phyloP scores from a whole-genome alignment of 306 rosid species.

The Begonia loranthoides region DNA sequence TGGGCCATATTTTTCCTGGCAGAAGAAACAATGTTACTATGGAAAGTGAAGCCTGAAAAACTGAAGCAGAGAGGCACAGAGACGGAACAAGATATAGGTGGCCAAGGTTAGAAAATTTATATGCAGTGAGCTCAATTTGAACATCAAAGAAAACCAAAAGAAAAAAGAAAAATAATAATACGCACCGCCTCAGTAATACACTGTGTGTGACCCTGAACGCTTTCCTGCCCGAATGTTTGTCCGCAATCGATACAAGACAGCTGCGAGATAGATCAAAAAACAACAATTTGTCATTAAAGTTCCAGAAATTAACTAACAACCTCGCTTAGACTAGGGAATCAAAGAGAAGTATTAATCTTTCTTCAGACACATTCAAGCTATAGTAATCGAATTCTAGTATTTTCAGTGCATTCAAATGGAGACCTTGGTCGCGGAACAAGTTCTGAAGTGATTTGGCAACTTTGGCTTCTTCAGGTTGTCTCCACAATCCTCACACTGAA shows the following conservation, averaged over 20 bases:
- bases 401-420: constrained; percentile 4
- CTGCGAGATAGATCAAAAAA: constrained; percentile 20
- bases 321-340: background rate
- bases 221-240: constrained; percentile 52
- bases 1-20: constrained; percentile 93
- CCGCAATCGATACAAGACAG: constrained; percentile 93
- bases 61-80: too few relatives aligned
- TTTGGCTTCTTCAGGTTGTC: constrained; percentile 89
- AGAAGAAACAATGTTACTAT: constrained; percentile 4
- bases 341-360: too few relatives aligned
- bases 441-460: constrained; percentile 49
- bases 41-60: background rate
- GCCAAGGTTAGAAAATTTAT: too few relatives aligned
- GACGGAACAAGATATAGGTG: too few relatives aligned
- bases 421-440: constrained; percentile 68
- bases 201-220: constrained; percentile 71
- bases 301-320: background rate
- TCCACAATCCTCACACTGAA: constrained; percentile 91
- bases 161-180: background rate
- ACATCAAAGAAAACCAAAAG: background rate
- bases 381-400: background rate
- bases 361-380: background rate
- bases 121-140: too few relatives aligned
- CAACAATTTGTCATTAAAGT: background rate
- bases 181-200: constrained; percentile 76